Evolutionary conservation across 192 early-diverging fungal species (phyloP).

Genomic region (Linnemannia exigua): DNA sequence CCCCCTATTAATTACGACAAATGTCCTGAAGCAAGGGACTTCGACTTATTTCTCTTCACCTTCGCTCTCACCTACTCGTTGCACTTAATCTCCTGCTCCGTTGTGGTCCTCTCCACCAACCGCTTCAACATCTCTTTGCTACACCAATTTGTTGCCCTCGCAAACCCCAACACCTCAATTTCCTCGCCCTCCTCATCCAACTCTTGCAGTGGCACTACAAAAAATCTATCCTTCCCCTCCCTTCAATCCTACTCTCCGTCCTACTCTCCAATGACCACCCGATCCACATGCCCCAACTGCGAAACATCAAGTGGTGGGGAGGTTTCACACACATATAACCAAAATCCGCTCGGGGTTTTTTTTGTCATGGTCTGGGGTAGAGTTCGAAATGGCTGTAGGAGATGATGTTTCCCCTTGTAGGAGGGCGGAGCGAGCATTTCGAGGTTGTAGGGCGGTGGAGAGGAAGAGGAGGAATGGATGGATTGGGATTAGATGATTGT

Average conservation of each 20-base stretch:
- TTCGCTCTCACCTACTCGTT: too few species aligned
- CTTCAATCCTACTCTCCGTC: neutral
- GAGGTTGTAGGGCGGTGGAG: neutral
- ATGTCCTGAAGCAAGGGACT: too few species aligned
- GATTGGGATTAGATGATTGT: neutral
- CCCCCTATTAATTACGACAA: too few species aligned
- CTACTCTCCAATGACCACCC: neutral
- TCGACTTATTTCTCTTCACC: too few species aligned
- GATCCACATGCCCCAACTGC: neutral
- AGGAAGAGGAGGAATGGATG: neutral
- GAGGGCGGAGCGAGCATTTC: neutral
- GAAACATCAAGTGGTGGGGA: neutral
- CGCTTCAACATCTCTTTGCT: too few species aligned
- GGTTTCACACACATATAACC: neutral
- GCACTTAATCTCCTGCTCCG: too few species aligned
- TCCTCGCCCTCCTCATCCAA: too few species aligned
- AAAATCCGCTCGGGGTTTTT: neutral
- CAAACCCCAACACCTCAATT: too few species aligned
- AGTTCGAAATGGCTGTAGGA: neutral
- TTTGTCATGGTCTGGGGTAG: neutral
- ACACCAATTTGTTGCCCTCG: too few species aligned
- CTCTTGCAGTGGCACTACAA: too few species aligned
- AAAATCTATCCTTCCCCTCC: too few species aligned
- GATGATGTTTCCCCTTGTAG: neutral
- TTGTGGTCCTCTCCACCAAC: too few species aligned